Evolutionary conservation across 2,329 filamentous ascomycete genomes (phyloP), one percentile per base, ranked within the genome.

Genomic region (Fusarium devonianum): DNA sequence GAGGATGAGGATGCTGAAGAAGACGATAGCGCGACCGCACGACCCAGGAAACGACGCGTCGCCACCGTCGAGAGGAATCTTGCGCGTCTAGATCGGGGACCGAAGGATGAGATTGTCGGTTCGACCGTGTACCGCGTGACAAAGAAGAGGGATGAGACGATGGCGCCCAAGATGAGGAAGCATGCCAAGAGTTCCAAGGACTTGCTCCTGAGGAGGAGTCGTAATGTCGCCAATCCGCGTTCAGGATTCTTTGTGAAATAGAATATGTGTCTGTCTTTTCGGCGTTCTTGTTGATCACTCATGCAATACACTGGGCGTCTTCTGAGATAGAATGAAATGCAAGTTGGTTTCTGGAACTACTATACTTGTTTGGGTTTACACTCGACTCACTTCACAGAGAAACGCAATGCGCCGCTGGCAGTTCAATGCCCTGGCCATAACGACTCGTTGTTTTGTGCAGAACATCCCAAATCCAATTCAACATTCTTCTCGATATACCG

Each of bases 91-190:
- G 67, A 70, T 35, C 72, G 69, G 46, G 69, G 67, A 11, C 75
- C 76, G 7, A 69, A 67, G 33, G 82, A 85, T 60, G 70, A 75
- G 61, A 69, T 71, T 38, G 67, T 82, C n/a, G 81, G 81, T 2
- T 71, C 74, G 10, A 84, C 82, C 3, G 75, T 80, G 40, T 85
- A 81, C 62, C 71, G 82, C 14, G 77, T 83, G 53, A 69, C 70
- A 5, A 71, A 71, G 43, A 71, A 72, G 60, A 68, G 65, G n/a
- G 78, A 82, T 45, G 60, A 67, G 58, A 72, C 72, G 45, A 69
- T 84, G 56, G 76, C 80, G 41, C 82, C 81, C 17, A 78, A 74
- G 69, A 50, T 63, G 50, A 71, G 71, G 58, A 78, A 76, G 68
- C 59, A 75, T 23, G 65, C 77, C 7, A 68, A 69, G 46, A 70